Percentiles rank a stretch among this genome's conserved stretches.
Evolutionary conservation across 106 monocot species (phyloP).

Genomic region (Amphibolis antarctica): DNA sequence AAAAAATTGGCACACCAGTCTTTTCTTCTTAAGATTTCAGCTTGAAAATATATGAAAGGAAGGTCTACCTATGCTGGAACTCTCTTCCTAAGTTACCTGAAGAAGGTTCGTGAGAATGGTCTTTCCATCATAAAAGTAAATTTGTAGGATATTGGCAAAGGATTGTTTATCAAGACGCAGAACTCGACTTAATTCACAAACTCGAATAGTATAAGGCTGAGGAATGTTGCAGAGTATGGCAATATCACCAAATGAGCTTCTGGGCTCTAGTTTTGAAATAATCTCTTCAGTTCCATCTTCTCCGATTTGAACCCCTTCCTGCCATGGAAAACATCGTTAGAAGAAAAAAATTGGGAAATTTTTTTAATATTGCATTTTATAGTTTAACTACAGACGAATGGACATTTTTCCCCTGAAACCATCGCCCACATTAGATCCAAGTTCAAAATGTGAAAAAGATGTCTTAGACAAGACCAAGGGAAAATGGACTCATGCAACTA

Average conservation of each 20-base stretch:
- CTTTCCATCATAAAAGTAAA: constrained; percentile 76
- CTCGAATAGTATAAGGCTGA: constrained; percentile 76
- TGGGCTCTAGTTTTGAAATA: constrained; percentile 31
- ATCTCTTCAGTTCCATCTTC: constrained; percentile 73
- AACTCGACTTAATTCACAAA: constrained; percentile 59
- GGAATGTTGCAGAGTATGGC: constrained; percentile 86
- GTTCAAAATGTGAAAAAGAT: too few species aligned
- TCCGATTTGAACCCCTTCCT: constrained; percentile 73
- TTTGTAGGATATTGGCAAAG: constrained; percentile 59
- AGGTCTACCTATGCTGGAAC: not conserved
- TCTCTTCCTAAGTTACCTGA: constrained; percentile 28
- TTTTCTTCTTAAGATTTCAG: not conserved
- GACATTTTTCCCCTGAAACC: too few species aligned
- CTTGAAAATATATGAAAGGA: constrained; percentile 1
- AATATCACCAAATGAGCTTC: constrained; percentile 77
- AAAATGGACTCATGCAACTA: too few species aligned
- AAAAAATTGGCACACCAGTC: too few species aligned
- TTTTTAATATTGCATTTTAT: too few species aligned
- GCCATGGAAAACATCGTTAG: not conserved
- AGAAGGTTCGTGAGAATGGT: constrained; percentile 62
- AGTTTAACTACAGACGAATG: too few species aligned
- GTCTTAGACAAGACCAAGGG: too few species aligned
- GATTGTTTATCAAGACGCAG: constrained; percentile 74
- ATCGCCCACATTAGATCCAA: too few species aligned
- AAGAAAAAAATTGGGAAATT: too few species aligned